Evolutionary conservation across 257 asterid genomes (phyloP), one percentile per base, ranked within the genome.

Genomic region (Vinca minor): DNA sequence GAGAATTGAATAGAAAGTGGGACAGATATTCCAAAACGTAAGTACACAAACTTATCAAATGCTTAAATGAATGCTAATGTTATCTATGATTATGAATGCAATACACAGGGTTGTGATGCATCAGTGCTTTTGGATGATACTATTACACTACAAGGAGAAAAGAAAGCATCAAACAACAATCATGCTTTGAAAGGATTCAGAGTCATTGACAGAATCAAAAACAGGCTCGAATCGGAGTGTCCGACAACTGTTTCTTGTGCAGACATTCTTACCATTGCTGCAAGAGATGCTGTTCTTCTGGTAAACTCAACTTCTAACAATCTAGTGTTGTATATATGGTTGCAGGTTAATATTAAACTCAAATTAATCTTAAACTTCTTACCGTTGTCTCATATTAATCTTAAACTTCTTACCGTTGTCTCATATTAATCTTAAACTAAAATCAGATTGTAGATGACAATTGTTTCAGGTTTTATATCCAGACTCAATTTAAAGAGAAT

Each of bases 161-260:
- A 87, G 75, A 81, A 58, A 13, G 95, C 96, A 1, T 72, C 87
- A 5, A 85, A 73, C 65, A 91, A 88, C 52, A 57, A 58, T 39
- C 12, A 86, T 79, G 91, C 90, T 42, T 69, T 91, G 62, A 84
- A 85, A 75, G 97, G 96, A 38, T 91, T 91, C 80, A 73, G 84
- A 74, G 83, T 88, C 71, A 77, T 91, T 5, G 97, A 91, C 64
- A 76, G 73, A 71, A 83, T 91, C 52, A 91, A 91, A 73, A 88
- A 82, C 77, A 41, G 68, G 67, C 77, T 88, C 8, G 96, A 91
- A 63, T 91, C 96, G 0, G 95, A 91, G 69, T 91, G 98, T 71
- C 98, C 95, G 0, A 91, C 73, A 66, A 74, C 26, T 0, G 98
- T 91, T 34, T 88, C 96, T 63, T 91, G 98, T 78, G 91, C 96